Evolutionary conservation across 164 flowering plant genomes (phyloP).

Genomic region (Houttuynia cordata): DNA sequence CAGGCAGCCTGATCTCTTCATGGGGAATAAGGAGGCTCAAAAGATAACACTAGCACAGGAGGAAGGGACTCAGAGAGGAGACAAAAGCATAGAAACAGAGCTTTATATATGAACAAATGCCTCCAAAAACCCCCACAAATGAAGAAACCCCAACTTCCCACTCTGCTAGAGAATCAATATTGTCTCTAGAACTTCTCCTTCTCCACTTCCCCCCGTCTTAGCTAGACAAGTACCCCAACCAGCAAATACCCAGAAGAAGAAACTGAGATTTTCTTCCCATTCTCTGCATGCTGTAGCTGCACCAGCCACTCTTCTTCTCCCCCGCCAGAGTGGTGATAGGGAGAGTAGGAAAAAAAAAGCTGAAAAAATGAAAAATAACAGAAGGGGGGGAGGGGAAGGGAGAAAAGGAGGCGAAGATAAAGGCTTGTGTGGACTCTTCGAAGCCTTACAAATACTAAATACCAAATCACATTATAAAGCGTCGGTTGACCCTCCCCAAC

Average conservation of each 20-base stretch:
- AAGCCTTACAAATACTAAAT: slow-evolving; percentile 58
- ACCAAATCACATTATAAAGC: slow-evolving; percentile 17
- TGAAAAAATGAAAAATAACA: background rate
- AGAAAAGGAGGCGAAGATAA: slow-evolving; percentile 25
- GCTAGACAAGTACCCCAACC: slow-evolving; percentile 4
- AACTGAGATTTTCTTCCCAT: slow-evolving; percentile 1
- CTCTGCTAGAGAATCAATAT: slow-evolving; percentile 4
- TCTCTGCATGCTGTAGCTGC: slow-evolving; percentile 36
- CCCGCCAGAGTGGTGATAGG: background rate
- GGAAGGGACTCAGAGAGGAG: slow-evolving; percentile 25
- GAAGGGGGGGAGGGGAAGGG: slow-evolving; percentile 11
- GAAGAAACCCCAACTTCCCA: slow-evolving; percentile 42
- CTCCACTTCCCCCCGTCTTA: slow-evolving; percentile 31
- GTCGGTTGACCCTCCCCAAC: slow-evolving; percentile 46
- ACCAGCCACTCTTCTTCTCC: too few species aligned
- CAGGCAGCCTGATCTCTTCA: background rate
- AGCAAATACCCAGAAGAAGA: background rate
- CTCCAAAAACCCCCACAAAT: slow-evolving; percentile 26
- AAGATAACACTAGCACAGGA: slow-evolving; percentile 2
- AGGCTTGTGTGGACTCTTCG: slow-evolving; percentile 53
- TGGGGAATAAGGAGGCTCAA: background rate
- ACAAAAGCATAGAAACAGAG: slow-evolving; percentile 22
- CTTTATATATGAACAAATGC: slow-evolving; percentile 28
- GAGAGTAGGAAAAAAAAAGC: slow-evolving; percentile 6
- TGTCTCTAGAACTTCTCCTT: slow-evolving; percentile 44